phyloP scores from a whole-genome alignment of 2,329 filamentous ascomycete genomes.

The Phialemoniopsis sp. region DNA sequence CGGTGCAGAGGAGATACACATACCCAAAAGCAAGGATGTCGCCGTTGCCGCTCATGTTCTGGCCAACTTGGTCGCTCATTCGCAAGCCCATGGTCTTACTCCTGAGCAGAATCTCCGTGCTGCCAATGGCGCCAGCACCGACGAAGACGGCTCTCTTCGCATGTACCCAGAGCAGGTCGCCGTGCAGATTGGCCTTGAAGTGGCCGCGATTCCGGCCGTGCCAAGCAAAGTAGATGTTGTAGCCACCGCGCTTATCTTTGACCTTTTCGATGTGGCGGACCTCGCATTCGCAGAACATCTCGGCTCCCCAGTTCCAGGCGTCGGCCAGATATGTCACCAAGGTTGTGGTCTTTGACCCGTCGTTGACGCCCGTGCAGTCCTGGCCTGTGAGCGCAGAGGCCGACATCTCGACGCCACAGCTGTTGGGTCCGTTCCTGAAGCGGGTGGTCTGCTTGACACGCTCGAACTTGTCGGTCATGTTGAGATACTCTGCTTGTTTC shows the following conservation, averaged over 20 bases:
- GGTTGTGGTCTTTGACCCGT: constrained; percentile 64
- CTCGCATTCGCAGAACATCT: constrained; percentile 67
- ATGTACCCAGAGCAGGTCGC: constrained; percentile 63
- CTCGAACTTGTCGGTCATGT: constrained; percentile 47
- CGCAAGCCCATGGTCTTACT: constrained; percentile 54
- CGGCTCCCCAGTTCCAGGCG: constrained; percentile 69
- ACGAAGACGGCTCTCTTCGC: constrained; percentile 63
- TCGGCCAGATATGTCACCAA: constrained; percentile 64
- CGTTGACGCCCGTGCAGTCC: constrained; percentile 61
- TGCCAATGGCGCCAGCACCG: constrained; percentile 60
- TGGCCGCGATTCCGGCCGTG: constrained; percentile 52
- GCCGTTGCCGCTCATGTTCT: constrained; percentile 62
- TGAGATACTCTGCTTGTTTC: constrained; percentile 49
- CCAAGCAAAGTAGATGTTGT: constrained; percentile 62
- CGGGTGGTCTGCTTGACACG: constrained; percentile 58
- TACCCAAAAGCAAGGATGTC: constrained; percentile 62
- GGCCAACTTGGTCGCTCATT: constrained; percentile 53
- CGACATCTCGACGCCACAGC: constrained; percentile 60
- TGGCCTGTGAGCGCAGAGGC: constrained; percentile 57
- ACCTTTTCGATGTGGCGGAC: constrained; percentile 58
- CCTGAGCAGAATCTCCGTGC: constrained; percentile 61
- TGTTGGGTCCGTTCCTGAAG: constrained; percentile 57
- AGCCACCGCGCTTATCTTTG: constrained; percentile 42
- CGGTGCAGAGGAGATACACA: constrained; percentile 9
- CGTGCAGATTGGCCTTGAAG: constrained; percentile 50